phyloP scores from a whole-genome alignment of 805 yeast species.

The Cyberlindnera mississippiensis region DNA sequence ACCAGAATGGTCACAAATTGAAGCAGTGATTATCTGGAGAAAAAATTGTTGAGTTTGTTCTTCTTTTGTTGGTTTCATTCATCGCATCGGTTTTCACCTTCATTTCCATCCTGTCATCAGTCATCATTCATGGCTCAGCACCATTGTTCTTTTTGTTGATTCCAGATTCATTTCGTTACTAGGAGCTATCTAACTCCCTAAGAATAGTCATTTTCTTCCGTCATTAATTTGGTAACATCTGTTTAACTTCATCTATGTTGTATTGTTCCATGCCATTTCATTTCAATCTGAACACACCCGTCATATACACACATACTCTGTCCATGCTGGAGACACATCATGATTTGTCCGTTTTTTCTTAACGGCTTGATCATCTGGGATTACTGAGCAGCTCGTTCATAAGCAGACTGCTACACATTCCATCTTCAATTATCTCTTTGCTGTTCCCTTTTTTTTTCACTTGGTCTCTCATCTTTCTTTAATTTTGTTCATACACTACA shows the following conservation, averaged over 20 bases:
- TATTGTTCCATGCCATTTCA: not conserved
- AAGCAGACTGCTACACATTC: too few species aligned
- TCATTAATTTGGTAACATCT: not conserved
- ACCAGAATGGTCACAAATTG: not conserved
- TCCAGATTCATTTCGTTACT: too few species aligned
- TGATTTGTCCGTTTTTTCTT: too few species aligned
- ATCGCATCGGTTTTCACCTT: not conserved
- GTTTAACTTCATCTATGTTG: not conserved
- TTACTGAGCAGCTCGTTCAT: too few species aligned
- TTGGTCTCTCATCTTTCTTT: not conserved
- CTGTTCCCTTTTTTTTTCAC: too few species aligned
- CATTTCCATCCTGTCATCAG: not conserved
- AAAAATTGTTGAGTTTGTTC: too few species aligned
- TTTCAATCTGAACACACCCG: not conserved
- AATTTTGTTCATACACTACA: not conserved
- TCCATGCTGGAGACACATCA: not conserved
- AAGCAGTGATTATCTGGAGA: not conserved
- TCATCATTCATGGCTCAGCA: not conserved
- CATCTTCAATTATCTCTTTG: too few species aligned
- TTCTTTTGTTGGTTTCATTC: too few species aligned
- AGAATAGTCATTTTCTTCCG: not conserved
- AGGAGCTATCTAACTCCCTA: not conserved
- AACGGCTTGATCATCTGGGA: too few species aligned
- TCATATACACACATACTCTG: not conserved
- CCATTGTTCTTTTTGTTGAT: not conserved